Base-by-base conservation (phyloP, 2,329 filamentous ascomycete genomes). In the Neonectria punicea region DNA sequence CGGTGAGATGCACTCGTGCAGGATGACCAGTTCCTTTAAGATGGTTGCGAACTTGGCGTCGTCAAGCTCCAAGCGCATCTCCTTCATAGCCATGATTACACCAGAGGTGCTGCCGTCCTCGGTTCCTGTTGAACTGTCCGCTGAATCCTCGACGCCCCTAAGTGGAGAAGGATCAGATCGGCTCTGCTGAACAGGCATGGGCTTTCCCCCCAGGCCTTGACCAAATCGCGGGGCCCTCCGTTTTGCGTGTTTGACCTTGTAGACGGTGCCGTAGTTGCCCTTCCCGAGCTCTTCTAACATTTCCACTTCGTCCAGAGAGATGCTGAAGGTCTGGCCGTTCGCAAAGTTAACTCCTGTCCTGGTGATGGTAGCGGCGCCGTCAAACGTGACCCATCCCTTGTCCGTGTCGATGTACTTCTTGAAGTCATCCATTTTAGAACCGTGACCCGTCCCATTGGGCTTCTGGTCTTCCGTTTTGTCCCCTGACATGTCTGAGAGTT, bases 31-130 rank as follows among this genome's bases (percentile, higher is more conserved):
- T 80, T 99, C 96, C 88, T 98, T 99, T 73, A 98, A 92, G 75
- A 99, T 99, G 41, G 95, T 94, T 7, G 93, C 91, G 77, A 99
- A 97, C 79, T 99, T 99, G 68, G 93, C 92, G 78, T 99, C 96
- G 75, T 99, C 96, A 58, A 99, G 85, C 79, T 99, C 96, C 10
- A 99, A 84, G 20, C 96, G 89, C 73, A 99, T 97, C 80, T 99
- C 96, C 79, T 99, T 99, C 96, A 99, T 99, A 14, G 96, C 96
- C 96, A 99, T 98, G 65, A 97, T 85, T 54, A 92, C 88, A 18
- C 95, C 94, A 1, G 90, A 90, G 1, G 87, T 88, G 1, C 87
- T 88, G 5, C 81, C 82, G n/a, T 74, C 72, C 25, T 50, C 46
- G 20, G 25, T 56, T 53, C 80, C 70, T 51, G 70, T 75, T n/a